Base-by-base conservation (phyloP, 352 stramenopile species). In the Phytopythium mirpurense region DNA sequence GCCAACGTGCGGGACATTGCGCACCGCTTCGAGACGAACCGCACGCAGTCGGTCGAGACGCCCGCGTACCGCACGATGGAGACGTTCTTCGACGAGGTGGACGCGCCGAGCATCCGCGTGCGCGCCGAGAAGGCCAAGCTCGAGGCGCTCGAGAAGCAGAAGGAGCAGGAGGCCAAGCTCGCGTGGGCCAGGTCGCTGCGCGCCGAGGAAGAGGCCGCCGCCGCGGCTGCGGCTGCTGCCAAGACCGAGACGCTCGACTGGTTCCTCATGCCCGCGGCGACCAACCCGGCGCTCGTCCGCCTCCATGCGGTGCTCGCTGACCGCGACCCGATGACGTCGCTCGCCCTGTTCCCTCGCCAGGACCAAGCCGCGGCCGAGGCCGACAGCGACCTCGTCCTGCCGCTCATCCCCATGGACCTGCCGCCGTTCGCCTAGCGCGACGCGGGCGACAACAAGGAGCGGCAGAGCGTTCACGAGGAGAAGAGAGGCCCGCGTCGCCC, bases 1-100 rank as follows among this genome's bases (percentile, higher is more conserved):
- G 54, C 63, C 21, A 62, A 52, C 18, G 67, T 88, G 21, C 68
- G 65, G 42, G 70, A 70, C 26, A 79, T 88, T 43, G 72, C 72
- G 12, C 70, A 70, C 42, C 73, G 75, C 16, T 89, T 90, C 51
- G 78, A 90, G 63, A 73, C 57, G 5, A 84, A 87, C 57, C 70
- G 77, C 36, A 56, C 72, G 43, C 63, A 82, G 47, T 82, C 70
- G 18, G 60, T 86, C n/a, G 43, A 57, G 26, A 57, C 35, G 51
- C 51, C 51, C 9, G 42, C 40, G 8, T 57, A 66, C 46, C 56
- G 56, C 32, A 53, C 47, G 0, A 61, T 75, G 34, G 67, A 72
- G 19, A 75, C 63, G 1, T 75, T 75, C 47, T 70, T 72, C 53
- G 54, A 63, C 16, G 49, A 65, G 18, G 66, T 68, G 27, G 68